A percentile compares a stretch with the other conserved stretches of the same genome.
These are phyloP conservation scores for Xylaria sp. DNA, from an alignment of 2,329 filamentous ascomycete genomes.

Conservation along the genomic window DNA sequence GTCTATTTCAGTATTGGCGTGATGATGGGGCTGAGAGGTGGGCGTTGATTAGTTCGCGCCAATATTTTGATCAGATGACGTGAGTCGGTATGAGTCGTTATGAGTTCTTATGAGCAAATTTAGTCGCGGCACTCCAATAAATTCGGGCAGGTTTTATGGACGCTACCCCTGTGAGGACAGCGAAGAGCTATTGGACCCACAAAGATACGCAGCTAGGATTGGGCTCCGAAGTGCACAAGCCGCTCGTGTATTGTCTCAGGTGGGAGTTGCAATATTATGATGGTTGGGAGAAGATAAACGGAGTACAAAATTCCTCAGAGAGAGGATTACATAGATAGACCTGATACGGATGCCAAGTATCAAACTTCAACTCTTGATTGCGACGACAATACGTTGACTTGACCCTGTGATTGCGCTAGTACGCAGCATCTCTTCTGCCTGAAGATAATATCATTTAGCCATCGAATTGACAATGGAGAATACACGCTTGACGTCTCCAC, in stretches of 20 bases:
- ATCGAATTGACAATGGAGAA: slow-evolving; percentile 1
- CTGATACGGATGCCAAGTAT: background rate
- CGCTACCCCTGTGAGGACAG: background rate
- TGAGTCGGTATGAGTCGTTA: slow-evolving; percentile 7
- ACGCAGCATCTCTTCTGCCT: background rate
- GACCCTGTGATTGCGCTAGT: no score
- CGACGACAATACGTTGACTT: background rate
- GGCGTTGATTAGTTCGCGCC: background rate
- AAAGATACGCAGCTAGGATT: no score
- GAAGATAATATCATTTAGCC: background rate
- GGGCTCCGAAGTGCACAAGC: no score
- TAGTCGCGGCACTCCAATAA: background rate
- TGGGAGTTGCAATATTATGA: no score
- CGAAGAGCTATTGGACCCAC: background rate
- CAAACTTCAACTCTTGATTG: background rate
- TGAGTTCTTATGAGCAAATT: slow-evolving; percentile 19
- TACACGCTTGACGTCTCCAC: background rate
- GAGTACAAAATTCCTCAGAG: background rate
- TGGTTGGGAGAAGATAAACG: no score
- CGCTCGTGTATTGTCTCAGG: no score
- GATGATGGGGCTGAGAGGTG: background rate
- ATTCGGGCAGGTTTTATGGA: background rate
- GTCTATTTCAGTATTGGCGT: background rate
- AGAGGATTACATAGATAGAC: background rate
- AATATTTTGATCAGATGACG: background rate